Conservation (phyloP, 192 early-diverging fungal genomes). For the Funneliformis geosporum region DNA sequence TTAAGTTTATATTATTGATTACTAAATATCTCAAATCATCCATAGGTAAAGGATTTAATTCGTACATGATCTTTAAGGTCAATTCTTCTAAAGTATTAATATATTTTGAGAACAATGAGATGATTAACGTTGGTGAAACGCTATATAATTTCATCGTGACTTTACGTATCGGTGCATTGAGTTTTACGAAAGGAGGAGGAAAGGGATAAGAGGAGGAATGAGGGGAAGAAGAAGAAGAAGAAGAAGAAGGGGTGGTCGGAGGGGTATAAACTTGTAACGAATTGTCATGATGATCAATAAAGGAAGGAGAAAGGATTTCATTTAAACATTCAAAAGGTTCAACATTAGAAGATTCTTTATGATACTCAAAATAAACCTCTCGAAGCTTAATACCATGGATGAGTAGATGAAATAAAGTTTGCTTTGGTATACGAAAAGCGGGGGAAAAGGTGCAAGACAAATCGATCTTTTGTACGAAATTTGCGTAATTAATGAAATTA, state of each 20-base stretch:
- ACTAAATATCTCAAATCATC: background rate
- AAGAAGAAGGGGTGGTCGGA: background rate
- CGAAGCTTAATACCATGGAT: background rate
- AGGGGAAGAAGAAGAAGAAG: no score
- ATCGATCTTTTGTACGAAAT: background rate
- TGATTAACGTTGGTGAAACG: background rate
- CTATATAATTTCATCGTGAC: background rate
- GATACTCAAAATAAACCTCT: slow-evolving; percentile 1
- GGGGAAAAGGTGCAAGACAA: background rate
- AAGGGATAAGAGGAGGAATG: no score
- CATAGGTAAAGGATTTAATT: background rate
- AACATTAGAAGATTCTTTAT: background rate
- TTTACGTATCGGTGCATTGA: background rate
- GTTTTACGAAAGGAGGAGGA: background rate
- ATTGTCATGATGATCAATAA: background rate
- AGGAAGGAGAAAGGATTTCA: background rate
- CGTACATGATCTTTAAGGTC: background rate
- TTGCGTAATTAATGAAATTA: background rate
- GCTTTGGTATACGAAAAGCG: background rate
- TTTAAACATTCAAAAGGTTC: background rate
- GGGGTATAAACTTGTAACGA: background rate
- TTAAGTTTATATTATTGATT: background rate
- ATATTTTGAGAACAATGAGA: background rate
- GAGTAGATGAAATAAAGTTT: background rate
- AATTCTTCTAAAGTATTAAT: slow-evolving; percentile 7